Percentiles rank a stretch among this genome's conserved stretches.
phyloP scores from a whole-genome alignment of 179 eudicot species.

The Pouteria campechiana region DNA sequence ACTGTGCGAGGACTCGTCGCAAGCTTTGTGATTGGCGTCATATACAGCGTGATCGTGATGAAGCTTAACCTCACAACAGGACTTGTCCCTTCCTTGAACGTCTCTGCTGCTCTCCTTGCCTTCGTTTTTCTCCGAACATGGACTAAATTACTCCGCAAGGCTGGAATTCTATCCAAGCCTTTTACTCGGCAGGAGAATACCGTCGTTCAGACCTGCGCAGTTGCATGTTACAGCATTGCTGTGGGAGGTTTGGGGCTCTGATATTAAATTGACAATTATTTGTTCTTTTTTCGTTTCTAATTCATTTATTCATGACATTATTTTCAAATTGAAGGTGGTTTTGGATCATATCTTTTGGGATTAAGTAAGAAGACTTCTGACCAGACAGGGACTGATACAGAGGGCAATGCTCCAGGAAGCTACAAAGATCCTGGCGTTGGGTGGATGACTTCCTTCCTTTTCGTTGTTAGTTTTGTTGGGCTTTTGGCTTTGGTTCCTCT shows the following conservation, averaged over 20 bases:
- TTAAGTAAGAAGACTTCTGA: constrained; percentile 70
- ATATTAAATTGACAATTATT: neutral
- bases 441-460: constrained; percentile 70
- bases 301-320: neutral
- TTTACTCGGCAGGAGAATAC: constrained; percentile 82
- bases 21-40: constrained; percentile 46
- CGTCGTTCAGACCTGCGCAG: constrained; percentile 77
- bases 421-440: constrained; percentile 60
- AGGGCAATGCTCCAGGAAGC: constrained; percentile 56
- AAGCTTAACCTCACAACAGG: constrained; percentile 72
- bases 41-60: constrained; percentile 58
- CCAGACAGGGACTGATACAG: constrained; percentile 33
- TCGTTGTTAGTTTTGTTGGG: constrained; percentile 68
- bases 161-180: constrained; percentile 39
- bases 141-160: constrained; percentile 32
- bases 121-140: constrained; percentile 46
- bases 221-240: constrained; percentile 75
- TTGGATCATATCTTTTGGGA: constrained; percentile 72
- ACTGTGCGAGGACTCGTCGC: constrained; percentile 60
- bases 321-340: constrained; percentile 41
- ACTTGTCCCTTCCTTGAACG: constrained; percentile 55
- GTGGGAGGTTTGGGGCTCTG: constrained; percentile 60
- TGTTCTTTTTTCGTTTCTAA: neutral
- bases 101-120: constrained; percentile 76
- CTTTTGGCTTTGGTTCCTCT: constrained; percentile 76